Conservation (phyloP, 805 yeast species). For the Hanseniaspora mollemarum region DNA sequence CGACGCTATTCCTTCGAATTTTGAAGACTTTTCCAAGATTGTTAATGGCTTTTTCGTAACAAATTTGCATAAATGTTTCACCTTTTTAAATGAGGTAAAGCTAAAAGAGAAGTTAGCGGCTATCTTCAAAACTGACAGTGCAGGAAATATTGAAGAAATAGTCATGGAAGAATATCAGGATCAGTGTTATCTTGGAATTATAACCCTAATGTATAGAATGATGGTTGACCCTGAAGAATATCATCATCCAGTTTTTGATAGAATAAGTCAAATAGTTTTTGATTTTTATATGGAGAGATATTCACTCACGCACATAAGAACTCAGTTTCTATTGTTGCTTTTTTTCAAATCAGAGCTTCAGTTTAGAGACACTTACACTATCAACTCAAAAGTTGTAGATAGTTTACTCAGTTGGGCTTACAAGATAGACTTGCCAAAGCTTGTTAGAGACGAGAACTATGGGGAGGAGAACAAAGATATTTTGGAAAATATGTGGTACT, state of each 20-base stretch:
- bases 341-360: slow-evolving; percentile 12
- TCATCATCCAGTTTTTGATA: slow-evolving; percentile 2
- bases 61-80: slow-evolving; percentile 1
- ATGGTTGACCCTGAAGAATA: slow-evolving; percentile 12
- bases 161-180: slow-evolving; percentile 1
- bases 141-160: neutral
- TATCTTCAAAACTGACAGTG: neutral
- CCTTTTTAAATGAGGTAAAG: neutral
- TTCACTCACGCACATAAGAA: neutral
- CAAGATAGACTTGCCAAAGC: slow-evolving; percentile 3
- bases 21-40: neutral
- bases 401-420: slow-evolving; percentile 7
- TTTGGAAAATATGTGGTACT: slow-evolving; percentile 9
- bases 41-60: neutral
- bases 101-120: neutral
- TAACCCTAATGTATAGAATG: neutral
- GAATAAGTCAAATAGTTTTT: neutral
- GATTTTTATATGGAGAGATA: neutral
- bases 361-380: neutral
- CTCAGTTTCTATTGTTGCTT: neutral
- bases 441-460: neutral
- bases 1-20: neutral
- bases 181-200: slow-evolving; percentile 11
- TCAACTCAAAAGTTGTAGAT: neutral
- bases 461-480: neutral